These are phyloP conservation scores for Fusarium siculi DNA, from an alignment of 2,329 filamentous ascomycete genomes.

Conservation along the genomic window DNA sequence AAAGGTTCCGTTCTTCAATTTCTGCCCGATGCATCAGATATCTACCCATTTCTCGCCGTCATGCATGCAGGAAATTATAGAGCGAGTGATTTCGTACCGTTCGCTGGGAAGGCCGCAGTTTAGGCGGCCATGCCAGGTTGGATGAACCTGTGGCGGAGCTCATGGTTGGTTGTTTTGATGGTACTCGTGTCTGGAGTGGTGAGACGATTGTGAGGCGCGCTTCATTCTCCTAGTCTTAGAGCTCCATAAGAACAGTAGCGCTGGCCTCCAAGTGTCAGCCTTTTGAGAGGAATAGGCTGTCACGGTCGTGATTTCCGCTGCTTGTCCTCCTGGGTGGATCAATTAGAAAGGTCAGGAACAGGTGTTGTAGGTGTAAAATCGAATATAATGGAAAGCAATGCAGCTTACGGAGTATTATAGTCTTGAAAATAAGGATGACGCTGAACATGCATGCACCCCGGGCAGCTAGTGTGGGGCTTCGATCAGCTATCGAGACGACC, in stretches of 20 bases:
- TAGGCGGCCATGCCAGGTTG: conserved; percentile 53
- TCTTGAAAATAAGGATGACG: conserved; percentile 21
- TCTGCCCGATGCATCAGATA: conserved; percentile 54
- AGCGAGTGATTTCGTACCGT: conserved; percentile 51
- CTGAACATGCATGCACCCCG: conserved; percentile 19
- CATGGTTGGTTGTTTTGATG: conserved; percentile 55
- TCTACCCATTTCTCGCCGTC: not conserved
- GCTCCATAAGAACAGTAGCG: conserved; percentile 28
- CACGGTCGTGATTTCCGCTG: not conserved
- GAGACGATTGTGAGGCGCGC: conserved; percentile 20
- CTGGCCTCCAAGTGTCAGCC: not conserved
- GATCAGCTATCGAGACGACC: not conserved
- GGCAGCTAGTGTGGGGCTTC: conserved; percentile 17
- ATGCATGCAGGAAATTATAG: not conserved
- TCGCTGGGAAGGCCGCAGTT: conserved; percentile 57
- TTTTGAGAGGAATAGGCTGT: not conserved
- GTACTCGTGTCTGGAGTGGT: conserved; percentile 36
- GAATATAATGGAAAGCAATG: not conserved
- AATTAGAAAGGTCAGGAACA: not conserved
- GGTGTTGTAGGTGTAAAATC: not conserved
- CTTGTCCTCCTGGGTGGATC: not conserved
- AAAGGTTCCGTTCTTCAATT: conserved; percentile 86
- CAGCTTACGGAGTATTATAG: conserved; percentile 2
- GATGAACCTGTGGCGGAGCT: conserved; percentile 49
- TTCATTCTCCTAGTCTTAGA: conserved; percentile 40